These are phyloP conservation scores for Penicillium sp. DNA, from an alignment of 2,329 filamentous ascomycete species.

Conservation along the genomic window DNA sequence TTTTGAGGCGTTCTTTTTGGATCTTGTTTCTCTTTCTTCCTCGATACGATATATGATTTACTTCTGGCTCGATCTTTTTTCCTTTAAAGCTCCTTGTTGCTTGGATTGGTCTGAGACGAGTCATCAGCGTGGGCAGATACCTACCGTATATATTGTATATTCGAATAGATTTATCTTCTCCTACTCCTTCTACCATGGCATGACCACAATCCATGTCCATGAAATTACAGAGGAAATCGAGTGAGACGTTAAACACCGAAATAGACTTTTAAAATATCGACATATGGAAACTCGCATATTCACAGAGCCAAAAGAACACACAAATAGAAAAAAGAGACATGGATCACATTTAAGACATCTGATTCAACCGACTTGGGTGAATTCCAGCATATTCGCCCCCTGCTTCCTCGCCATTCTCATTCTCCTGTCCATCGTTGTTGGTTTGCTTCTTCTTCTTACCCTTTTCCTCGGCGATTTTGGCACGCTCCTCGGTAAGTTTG, in stretches of 20 bases:
- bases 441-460: slow-evolving; percentile 38
- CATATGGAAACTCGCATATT: background rate
- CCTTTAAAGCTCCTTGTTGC: slow-evolving; percentile 1
- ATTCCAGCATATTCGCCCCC: slow-evolving; percentile 32
- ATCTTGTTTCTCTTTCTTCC: slow-evolving; percentile 12
- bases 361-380: slow-evolving; percentile 43
- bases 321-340: background rate
- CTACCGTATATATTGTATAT: background rate
- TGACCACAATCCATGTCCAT: too few species aligned
- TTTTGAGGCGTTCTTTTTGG: slow-evolving; percentile 15
- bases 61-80: slow-evolving; percentile 6
- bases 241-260: background rate
- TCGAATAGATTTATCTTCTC: background rate
- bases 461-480: slow-evolving; percentile 49
- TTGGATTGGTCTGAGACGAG: background rate
- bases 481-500: slow-evolving; percentile 70
- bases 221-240: background rate
- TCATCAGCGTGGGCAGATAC: background rate
- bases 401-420: slow-evolving; percentile 22
- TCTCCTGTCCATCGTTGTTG: slow-evolving; percentile 18
- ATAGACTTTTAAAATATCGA: background rate
- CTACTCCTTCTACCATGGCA: background rate
- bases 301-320: background rate
- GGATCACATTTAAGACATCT: slow-evolving; percentile 23
- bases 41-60: background rate